Base-by-base conservation (phyloP, 192 early-diverging fungal genomes). In the Podila epicladia region DNA sequence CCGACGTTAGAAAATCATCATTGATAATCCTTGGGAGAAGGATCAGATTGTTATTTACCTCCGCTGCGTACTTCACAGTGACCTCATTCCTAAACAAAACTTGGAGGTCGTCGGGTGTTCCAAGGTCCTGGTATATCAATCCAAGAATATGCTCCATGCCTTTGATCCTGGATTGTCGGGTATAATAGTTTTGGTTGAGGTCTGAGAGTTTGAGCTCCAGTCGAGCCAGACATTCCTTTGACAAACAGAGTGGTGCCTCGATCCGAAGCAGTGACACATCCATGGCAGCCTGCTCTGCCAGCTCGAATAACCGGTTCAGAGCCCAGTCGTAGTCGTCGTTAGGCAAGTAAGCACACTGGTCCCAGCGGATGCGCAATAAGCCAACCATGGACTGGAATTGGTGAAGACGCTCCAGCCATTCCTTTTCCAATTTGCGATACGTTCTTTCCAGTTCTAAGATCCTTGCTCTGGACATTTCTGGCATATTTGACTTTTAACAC, bases 171-270 rank as follows among this genome's bases (percentile, higher is more conserved):
- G 57, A 58, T 53, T 76, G 71, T 28, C 87, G 83, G 38, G 75
- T 71, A 67, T 80, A 69, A 62, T 74, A 86, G 50, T 85, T 58
- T 53, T 64, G 53, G 60, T 88, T 72, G 28, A 88, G 64, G 19
- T 58, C 48, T 0, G 35, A 51, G 31, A 75, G 71, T 63, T 86
- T 86, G 20, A 32, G 45, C 13, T 73, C 66, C 6, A 88, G 66
- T 33, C 62, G 61, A 20, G 68, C 67, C 12, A 88, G 73, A 62
- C 82, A 82, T 9, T 77, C 69, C n/a, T 72, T 65, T n/a, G 76
- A 75, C 22, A 88, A 66, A 41, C 72, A 84, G 24, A 88, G 55
- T 12, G 84, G 85, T 2, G 72, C 62, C 33, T 84, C 82, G 20
- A 87, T 67, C 22, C 60, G 60, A 12, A 59, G 26, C 48, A 48